Conservation (phyloP, 805 yeast genomes). For the Kazachstania viticola region DNA sequence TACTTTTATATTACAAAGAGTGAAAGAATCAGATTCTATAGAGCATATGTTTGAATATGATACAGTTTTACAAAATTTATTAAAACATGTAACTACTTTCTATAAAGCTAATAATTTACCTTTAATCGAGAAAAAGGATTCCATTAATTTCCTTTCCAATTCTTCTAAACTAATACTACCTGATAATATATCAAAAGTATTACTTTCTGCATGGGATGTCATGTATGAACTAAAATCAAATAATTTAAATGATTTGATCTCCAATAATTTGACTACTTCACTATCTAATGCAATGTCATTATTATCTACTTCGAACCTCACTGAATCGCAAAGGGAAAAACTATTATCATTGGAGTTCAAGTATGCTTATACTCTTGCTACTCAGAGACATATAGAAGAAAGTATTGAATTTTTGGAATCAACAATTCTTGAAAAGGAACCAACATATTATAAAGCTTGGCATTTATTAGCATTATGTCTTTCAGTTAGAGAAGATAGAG, state of each 20-base stretch:
- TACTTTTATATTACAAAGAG: slow-evolving; percentile 12
- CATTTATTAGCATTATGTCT: slow-evolving; percentile 54
- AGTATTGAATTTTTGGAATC: slow-evolving; percentile 38
- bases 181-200: slow-evolving; percentile 6
- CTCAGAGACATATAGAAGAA: slow-evolving; percentile 31
- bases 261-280: slow-evolving; percentile 10
- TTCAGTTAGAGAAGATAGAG: slow-evolving; percentile 47
- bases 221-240: slow-evolving; percentile 11
- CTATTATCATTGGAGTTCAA: slow-evolving; percentile 26
- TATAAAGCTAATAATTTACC: slow-evolving; percentile 13
- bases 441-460: slow-evolving; percentile 52
- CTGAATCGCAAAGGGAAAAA: too few species aligned
- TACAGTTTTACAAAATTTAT: slow-evolving; percentile 5
- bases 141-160: slow-evolving; percentile 15
- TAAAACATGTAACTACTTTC: slow-evolving; percentile 7
- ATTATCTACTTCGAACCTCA: slow-evolving; percentile 1
- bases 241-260: slow-evolving; percentile 8
- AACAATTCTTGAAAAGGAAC: slow-evolving; percentile 36
- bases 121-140: slow-evolving; percentile 8
- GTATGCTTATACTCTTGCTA: slow-evolving; percentile 40
- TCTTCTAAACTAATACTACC: slow-evolving; percentile 13
- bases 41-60: slow-evolving; percentile 12
- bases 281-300: slow-evolving; percentile 20
- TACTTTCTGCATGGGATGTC: slow-evolving; percentile 17
- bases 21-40: slow-evolving; percentile 5